Evolutionary conservation across 192 early-diverging fungal genomes (phyloP).

Genomic region (Podila horticola): DNA sequence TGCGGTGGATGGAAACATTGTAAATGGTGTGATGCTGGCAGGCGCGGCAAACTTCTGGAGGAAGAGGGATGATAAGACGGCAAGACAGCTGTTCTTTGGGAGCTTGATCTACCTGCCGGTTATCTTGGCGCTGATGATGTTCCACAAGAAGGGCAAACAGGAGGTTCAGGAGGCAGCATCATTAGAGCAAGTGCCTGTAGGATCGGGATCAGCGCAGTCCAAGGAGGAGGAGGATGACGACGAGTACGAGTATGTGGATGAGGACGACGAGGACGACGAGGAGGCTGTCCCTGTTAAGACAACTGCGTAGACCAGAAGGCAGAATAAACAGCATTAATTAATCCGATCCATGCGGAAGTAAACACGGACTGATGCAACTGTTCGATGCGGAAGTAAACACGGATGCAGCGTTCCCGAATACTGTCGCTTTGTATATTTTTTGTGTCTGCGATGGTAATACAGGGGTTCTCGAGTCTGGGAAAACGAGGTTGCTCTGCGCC

Average conservation of each 20-base stretch:
- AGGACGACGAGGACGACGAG: slow-evolving; percentile 35
- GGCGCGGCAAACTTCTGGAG: slow-evolving; percentile 85
- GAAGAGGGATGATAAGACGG: slow-evolving; percentile 79
- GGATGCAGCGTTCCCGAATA: no score
- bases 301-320: neutral
- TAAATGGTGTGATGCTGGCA: slow-evolving; percentile 80
- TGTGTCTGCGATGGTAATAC: no score
- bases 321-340: neutral
- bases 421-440: no score
- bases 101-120: slow-evolving; percentile 91
- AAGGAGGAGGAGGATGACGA: slow-evolving; percentile 26
- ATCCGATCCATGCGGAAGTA: no score
- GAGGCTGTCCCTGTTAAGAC: neutral
- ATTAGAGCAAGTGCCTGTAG: neutral
- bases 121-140: slow-evolving; percentile 86
- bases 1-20: slow-evolving; percentile 74
- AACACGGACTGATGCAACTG: no score
- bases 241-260: slow-evolving; percentile 51
- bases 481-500: no score
- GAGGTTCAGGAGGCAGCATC: neutral
- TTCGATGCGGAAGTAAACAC: no score
- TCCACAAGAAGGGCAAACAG: slow-evolving; percentile 75
- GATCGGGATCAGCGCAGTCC: neutral
- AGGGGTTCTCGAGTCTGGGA: no score
- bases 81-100: slow-evolving; percentile 91